These are phyloP conservation scores for Beauveria pseudobassiana DNA, from an alignment of 2,329 filamentous ascomycete species.

Conservation along the genomic window DNA sequence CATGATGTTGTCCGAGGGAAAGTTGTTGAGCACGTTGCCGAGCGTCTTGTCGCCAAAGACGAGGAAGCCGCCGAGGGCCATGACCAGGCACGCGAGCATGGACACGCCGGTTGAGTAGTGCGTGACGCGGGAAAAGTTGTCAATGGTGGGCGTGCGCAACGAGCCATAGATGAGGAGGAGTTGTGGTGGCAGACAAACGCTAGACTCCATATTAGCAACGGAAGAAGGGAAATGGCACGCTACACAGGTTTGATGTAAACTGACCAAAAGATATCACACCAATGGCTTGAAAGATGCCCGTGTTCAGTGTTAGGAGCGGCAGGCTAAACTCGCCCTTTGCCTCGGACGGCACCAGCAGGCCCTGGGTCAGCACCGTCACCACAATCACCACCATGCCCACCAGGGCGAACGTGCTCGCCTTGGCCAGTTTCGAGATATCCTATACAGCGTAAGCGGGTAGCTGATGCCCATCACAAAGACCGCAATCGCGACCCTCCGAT, in stretches of 20 bases:
- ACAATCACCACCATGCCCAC: conserved; percentile 91
- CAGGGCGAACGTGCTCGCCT: conserved; percentile 87
- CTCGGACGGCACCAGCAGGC: conserved; percentile 63
- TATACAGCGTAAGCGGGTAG: conserved; percentile 85
- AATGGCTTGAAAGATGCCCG: conserved; percentile 88
- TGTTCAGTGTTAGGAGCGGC: conserved; percentile 69
- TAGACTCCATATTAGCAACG: conserved; percentile 12
- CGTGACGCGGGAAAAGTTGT: conserved; percentile 87
- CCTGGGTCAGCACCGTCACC: conserved; percentile 78
- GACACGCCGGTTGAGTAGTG: conserved; percentile 89
- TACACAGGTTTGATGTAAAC: conserved; percentile 16
- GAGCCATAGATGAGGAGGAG: conserved; percentile 97
- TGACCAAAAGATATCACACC: conserved; percentile 95
- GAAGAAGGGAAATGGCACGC: background rate
- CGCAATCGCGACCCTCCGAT: conserved; percentile 79
- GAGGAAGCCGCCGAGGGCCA: conserved; percentile 85
- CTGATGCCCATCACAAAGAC: conserved; percentile 80
- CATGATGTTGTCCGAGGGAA: conserved; percentile 81
- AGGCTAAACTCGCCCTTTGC: conserved; percentile 63
- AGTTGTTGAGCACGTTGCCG: conserved; percentile 98
- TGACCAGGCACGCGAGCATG: conserved; percentile 80
- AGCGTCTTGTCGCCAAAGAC: conserved; percentile 87
- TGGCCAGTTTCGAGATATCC: conserved; percentile 98
- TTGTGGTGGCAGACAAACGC: conserved; percentile 81
- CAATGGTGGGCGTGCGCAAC: conserved; percentile 85